Percentiles rank a stretch among this genome's conserved stretches.
phyloP scores from a whole-genome alignment of 176 grass and related monocot species.

The Chrysopogon serrulatus region DNA sequence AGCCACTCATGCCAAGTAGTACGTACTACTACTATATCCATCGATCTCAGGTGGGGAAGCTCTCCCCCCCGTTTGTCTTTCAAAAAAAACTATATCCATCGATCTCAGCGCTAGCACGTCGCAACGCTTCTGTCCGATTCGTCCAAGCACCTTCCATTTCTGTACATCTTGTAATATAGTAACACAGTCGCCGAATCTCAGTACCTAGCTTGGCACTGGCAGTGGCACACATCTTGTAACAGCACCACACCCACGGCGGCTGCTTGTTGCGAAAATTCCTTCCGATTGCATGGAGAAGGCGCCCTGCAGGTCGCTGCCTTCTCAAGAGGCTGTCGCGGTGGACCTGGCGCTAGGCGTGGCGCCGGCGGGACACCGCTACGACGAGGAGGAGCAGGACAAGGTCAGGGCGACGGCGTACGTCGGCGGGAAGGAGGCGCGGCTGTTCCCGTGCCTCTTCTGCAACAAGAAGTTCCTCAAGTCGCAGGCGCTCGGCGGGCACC shows the following conservation, averaged over 20 bases:
- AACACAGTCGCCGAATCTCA: too few relatives aligned
- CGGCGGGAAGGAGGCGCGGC: constrained; percentile 37
- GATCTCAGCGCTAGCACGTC: too few relatives aligned
- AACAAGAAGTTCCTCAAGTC: constrained; percentile 52
- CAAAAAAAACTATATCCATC: too few relatives aligned
- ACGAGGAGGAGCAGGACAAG: not conserved
- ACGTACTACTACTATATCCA: too few relatives aligned
- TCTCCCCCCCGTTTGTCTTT: too few relatives aligned
- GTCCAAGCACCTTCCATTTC: too few relatives aligned
- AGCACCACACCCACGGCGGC: not conserved
- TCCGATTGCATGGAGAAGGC: not conserved
- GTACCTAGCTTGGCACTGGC: not conserved
- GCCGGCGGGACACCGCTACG: not conserved
- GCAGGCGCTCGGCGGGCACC: not conserved
- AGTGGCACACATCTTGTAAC: not conserved
- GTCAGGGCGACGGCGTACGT: not conserved
- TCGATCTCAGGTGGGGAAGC: too few relatives aligned
- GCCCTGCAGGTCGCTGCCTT: not conserved
- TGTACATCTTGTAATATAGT: too few relatives aligned
- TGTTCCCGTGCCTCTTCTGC: constrained; percentile 77
- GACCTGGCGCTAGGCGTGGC: constrained; percentile 38
- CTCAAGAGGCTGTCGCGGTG: not conserved
- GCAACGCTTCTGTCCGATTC: too few relatives aligned
- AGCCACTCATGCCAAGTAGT: too few relatives aligned
- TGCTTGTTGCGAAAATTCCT: not conserved